phyloP scores from a whole-genome alignment of 148 eudicot genomes.

The Agrostemma githago region DNA sequence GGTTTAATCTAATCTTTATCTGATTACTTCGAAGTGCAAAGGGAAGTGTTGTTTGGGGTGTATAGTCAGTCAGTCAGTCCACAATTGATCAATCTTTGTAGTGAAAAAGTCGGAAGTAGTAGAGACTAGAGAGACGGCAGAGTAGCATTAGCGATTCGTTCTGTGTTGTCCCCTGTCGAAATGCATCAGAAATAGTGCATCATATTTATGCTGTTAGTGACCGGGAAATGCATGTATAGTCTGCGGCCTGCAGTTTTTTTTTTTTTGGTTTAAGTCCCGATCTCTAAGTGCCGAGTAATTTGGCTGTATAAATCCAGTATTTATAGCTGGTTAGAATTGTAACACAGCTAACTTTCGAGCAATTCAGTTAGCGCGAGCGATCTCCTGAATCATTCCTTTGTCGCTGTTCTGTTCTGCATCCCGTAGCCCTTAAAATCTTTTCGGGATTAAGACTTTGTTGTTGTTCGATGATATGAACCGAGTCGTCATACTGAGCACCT shows the following conservation, averaged over 20 bases:
- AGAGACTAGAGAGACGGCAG: neutral
- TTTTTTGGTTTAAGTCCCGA: too few relatives aligned
- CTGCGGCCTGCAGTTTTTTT: neutral
- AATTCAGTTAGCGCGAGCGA: too few relatives aligned
- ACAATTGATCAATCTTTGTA: neutral
- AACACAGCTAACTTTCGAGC: too few relatives aligned
- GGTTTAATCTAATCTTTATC: neutral
- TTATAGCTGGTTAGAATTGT: too few relatives aligned
- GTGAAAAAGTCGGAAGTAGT: neutral
- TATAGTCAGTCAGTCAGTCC: neutral
- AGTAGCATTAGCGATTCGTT: neutral
- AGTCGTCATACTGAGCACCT: too few relatives aligned
- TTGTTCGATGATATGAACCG: too few relatives aligned
- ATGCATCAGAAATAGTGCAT: neutral
- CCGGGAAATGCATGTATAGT: neutral
- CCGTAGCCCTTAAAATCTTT: too few relatives aligned
- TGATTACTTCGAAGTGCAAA: neutral
- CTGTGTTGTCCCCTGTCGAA: neutral
- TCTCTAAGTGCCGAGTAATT: too few relatives aligned
- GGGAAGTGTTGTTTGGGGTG: constrained; percentile 2
- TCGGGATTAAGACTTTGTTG: too few relatives aligned
- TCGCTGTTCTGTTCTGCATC: too few relatives aligned
- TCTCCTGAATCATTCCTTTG: too few relatives aligned
- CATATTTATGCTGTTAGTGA: neutral
- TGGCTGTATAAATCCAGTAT: too few relatives aligned